Conservation (phyloP, 1,284 basidiomycete genomes). For the Malassezia yamatoensis region DNA sequence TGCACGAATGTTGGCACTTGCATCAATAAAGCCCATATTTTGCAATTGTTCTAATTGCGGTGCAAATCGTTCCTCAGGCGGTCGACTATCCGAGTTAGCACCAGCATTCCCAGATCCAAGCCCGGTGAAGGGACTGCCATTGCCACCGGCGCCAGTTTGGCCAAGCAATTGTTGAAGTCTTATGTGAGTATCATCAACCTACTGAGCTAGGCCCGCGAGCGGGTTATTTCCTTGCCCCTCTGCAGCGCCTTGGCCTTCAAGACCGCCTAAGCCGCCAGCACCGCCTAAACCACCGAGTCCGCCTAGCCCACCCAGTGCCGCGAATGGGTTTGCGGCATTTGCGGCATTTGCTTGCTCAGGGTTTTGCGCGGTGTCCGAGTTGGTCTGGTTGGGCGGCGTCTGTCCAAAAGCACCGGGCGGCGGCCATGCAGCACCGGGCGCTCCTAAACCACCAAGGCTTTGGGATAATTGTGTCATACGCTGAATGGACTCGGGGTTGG, state of each 20-base stretch:
- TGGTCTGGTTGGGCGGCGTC: neutral
- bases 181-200: neutral
- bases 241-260: neutral
- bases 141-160: neutral
- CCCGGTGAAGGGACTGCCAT: neutral
- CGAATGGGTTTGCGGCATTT: constrained; percentile 8
- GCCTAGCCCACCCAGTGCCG: constrained; percentile 10
- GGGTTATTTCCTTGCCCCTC: constrained; percentile 12
- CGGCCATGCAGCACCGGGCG: constrained; percentile 23
- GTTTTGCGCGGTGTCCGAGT: constrained; percentile 1
- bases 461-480: constrained; percentile 35
- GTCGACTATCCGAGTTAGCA: constrained; percentile 21
- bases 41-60: constrained; percentile 43
- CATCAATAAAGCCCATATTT: constrained; percentile 42
- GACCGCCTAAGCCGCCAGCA: constrained; percentile 7
- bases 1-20: constrained; percentile 35
- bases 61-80: constrained; percentile 41
- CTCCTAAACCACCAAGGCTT: constrained; percentile 28
- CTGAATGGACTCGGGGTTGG: constrained; percentile 41
- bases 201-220: constrained; percentile 15
- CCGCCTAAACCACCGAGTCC: constrained; percentile 11
- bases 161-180: constrained; percentile 26
- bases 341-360: constrained; percentile 6
- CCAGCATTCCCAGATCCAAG: neutral
- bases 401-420: constrained; percentile 29